phyloP scores from a whole-genome alignment of 495 filamentous ascomycete genomes.

The Neurospora sp. region DNA sequence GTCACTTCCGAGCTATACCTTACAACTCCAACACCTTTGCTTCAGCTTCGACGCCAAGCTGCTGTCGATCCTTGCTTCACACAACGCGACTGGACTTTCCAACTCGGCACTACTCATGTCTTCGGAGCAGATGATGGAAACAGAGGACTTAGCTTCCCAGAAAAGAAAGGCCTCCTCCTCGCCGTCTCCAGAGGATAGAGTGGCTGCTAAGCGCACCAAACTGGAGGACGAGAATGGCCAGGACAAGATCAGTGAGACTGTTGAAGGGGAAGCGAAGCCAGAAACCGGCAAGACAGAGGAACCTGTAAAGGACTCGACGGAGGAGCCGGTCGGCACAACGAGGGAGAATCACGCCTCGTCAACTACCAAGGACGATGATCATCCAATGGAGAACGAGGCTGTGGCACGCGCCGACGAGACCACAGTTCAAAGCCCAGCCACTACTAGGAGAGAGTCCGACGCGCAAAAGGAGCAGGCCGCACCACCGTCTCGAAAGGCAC shows the following conservation, averaged over 20 bases:
- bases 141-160: background rate
- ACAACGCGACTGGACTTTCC: background rate
- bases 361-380: background rate
- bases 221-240: slow-evolving; percentile 6
- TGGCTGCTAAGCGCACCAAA: slow-evolving; percentile 14
- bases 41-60: background rate
- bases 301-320: background rate
- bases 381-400: background rate
- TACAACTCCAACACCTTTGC: background rate
- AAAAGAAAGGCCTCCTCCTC: slow-evolving; percentile 21
- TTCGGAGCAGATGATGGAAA: background rate
- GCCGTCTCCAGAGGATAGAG: slow-evolving; percentile 1
- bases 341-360: background rate
- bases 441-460: background rate
- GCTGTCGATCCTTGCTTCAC: background rate
- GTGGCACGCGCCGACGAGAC: background rate
- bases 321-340: background rate
- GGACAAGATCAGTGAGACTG: slow-evolving; percentile 8
- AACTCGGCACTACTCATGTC: background rate
- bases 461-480: background rate
- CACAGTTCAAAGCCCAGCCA: background rate
- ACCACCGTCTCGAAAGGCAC: background rate
- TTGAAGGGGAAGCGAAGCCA: background rate
- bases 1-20: background rate
- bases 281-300: background rate